Conservation (phyloP, 257 asterid genomes). For the Ehretia macrophylla region DNA sequence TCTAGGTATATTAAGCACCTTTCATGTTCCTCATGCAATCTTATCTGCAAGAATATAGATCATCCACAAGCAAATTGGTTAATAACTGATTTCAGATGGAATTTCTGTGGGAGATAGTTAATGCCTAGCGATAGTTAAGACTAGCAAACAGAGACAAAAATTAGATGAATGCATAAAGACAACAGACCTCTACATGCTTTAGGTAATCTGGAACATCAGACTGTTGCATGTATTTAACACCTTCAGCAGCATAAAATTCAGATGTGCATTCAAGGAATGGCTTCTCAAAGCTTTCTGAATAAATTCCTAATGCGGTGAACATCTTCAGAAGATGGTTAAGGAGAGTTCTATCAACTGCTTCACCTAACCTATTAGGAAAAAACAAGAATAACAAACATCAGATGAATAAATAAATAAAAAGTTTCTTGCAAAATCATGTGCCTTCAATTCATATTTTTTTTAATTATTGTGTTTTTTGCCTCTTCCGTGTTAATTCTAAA, state of each 20-base stretch:
- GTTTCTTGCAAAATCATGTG: too few species aligned
- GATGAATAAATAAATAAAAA: too few species aligned
- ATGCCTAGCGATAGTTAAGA: background rate
- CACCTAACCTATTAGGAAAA: background rate
- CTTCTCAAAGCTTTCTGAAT: slow-evolving; percentile 92
- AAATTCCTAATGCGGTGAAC: slow-evolving; percentile 96
- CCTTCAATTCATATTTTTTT: too few species aligned
- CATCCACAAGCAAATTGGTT: too few species aligned
- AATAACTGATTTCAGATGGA: too few species aligned
- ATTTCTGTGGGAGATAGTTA: too few species aligned
- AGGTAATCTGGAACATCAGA: slow-evolving; percentile 91
- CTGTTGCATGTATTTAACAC: slow-evolving; percentile 93
- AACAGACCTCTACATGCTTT: slow-evolving; percentile 83
- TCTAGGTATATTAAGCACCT: slow-evolving; percentile 86
- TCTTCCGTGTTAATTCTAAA: too few species aligned
- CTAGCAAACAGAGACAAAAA: background rate
- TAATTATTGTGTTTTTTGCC: too few species aligned
- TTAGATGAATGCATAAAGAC: slow-evolving; percentile 14
- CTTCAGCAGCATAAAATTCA: slow-evolving; percentile 95
- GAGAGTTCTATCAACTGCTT: slow-evolving; percentile 88
- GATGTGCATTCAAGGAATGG: slow-evolving; percentile 91
- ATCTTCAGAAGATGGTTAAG: slow-evolving; percentile 97
- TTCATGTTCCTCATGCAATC: slow-evolving; percentile 97
- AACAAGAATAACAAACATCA: too few species aligned
- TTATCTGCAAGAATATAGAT: slow-evolving; percentile 39